Base-by-base conservation (phyloP, 2,329 filamentous ascomycete species). In the Fusarium concolor region DNA sequence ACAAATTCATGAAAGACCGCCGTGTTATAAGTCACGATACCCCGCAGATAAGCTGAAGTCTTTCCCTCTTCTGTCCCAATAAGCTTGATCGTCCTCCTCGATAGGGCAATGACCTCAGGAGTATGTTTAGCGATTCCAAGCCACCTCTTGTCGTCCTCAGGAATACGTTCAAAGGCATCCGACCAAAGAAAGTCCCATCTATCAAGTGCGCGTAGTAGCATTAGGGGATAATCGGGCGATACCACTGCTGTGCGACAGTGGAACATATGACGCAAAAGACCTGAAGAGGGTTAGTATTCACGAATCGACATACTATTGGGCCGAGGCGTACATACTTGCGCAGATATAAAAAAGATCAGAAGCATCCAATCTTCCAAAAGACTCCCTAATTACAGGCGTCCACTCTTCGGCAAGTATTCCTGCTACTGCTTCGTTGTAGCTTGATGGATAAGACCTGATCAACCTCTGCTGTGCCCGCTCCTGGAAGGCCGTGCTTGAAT, bases 141-240 rank as follows among this genome's bases (percentile, higher is more conserved):
- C 59, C 53, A 68, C 3, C 17, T 50, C 15, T 44, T 37, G 10
- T 65, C 56, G 7, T 62, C 63, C 2, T 6, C 8, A 1, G 51
- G 33, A 5, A 68, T 18, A 7, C 51, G 42, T 1, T 35, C 11
- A 4, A 49, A 31, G 1, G 63, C 59, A 7, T 28, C 11, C 1
- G 3, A 2, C 68, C 68, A 71, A 2, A 71, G 42, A 20, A 4
- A 18, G 2, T 47, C 31, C 69, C 69, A 71, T 20, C 69, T 66
- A n/a, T 68, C 47, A 0, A 71, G 14, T 3, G 56, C 56, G 4
- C 51, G 42, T 1, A 66, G 18, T 0, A 71, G 3, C 18, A 62
- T 22, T 3, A 18, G 14, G 3, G 22, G 31, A 12, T 49, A 46
- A 2, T 31, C 44, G 2, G 12, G 8, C 9, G 50, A 53, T 2